Base-by-base conservation (phyloP, 306 rosid genomes). In the Alnus rubra region DNA sequence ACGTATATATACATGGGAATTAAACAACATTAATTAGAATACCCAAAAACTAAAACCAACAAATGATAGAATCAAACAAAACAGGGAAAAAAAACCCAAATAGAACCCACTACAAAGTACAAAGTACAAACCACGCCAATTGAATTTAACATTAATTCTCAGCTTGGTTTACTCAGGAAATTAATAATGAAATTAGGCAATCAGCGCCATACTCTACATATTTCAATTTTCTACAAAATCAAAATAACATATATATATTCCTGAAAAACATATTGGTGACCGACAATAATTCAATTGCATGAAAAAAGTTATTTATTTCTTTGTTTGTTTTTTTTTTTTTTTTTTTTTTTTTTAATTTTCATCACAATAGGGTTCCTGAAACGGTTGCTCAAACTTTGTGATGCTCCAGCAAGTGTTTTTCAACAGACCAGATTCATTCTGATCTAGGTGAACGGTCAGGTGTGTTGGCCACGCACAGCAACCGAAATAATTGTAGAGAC, bases 401-500 rank as follows among this genome's bases (percentile, higher is more conserved):
- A 59, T 59, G 49, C 30, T 33, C 35, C 75, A 73, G 47, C 39
- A 52, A 44, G 13, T 42, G 13, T 39, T 39, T 14, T 67, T 74
- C 5, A 69, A 86, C 74, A 82, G 82, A 59, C 62, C 23, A 51
- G 86, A 82, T 85, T 45, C 45, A 18, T 18, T 76, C n/a, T 45
- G 77, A 77, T 54, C 3, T 23, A 48, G 19, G 58, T 39, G 69
- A 58, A 68, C 68, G 80, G 74, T 71, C 42, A 73, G 68, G 37
- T 62, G 44, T 60, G 31, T 4, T 4, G 33, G 52, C 18, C 55
- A 37, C 15, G 59, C 59, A 52, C 23, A 54, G 75, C 54, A 84
- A 81, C 51, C 55, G 84, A 78, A 87, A 76, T 86, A 79, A 87
- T 78, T 42, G 88, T 79, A 81, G 78, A 79, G 31, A n/a, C 59